These are phyloP conservation scores for Calcarisporium arbuscula DNA, from an alignment of 2,329 filamentous ascomycete species.

Conservation along the genomic window DNA sequence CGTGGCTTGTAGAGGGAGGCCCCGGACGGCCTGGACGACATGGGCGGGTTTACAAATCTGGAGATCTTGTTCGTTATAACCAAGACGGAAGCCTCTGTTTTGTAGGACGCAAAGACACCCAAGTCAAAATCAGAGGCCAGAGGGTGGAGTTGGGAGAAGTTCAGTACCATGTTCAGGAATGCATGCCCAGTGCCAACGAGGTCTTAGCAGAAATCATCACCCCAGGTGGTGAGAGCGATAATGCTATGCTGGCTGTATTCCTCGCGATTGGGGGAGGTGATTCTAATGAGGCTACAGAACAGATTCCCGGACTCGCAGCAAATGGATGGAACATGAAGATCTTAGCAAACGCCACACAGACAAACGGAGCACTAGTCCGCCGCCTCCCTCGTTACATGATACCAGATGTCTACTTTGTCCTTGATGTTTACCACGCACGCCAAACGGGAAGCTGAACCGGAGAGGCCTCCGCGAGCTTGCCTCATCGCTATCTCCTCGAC, in stretches of 20 bases:
- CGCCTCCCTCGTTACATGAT: conserved; percentile 3
- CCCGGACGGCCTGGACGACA: conserved; percentile 5
- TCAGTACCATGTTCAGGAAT: conserved; percentile 7
- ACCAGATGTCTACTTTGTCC: neutral
- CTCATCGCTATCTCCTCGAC: neutral
- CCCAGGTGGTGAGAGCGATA: neutral
- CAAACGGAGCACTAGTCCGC: no score
- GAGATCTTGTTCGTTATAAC: conserved; percentile 23
- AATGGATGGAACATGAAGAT: no score
- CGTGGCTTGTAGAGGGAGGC: conserved; percentile 34
- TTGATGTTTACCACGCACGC: neutral
- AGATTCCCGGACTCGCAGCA: no score
- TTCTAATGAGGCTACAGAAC: no score
- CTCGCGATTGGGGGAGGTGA: no score
- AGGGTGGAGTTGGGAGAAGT: conserved; percentile 10
- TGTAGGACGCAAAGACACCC: conserved; percentile 17
- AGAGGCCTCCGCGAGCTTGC: neutral
- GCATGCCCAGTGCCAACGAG: neutral
- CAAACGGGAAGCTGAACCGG: conserved; percentile 1
- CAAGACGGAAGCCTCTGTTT: conserved; percentile 13
- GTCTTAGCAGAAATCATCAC: conserved; percentile 1
- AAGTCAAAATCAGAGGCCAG: conserved; percentile 22
- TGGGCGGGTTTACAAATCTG: conserved; percentile 12
- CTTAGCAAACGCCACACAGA: no score
- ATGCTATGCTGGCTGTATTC: neutral